Base-by-base conservation (phyloP, 768 basidiomycete genomes). In the Pleurotus tuber-regium region DNA sequence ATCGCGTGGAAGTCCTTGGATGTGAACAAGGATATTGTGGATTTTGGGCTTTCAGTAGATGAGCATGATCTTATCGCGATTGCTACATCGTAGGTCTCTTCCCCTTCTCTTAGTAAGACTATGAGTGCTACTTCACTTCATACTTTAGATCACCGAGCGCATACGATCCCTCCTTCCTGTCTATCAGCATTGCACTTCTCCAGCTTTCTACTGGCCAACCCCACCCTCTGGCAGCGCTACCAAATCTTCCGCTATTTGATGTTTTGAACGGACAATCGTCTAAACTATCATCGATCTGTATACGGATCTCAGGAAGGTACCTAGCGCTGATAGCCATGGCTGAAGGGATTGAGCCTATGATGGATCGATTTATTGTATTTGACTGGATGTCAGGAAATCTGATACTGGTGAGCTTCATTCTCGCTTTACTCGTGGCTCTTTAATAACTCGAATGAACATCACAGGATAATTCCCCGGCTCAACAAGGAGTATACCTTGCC, bases 231-330 rank as follows among this genome's bases (percentile, higher is more conserved):
- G 41, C 41, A 42, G 9, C 41, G 1, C 41, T 19, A 23, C n/a
- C 29, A 49, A 48, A 35, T 29, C 30, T 16, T 52, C 52, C 5
- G 36, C n/a, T 4, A 50, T 60, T n/a, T 38, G 14, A 38, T 23
- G 57, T 25, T 16, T 26, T 25, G 9, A 29, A n/a, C n/a, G n/a
- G n/a, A n/a, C n/a, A n/a, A n/a, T n/a, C n/a, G n/a, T n/a, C n/a
- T n/a, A n/a, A n/a, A n/a, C n/a, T n/a, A n/a, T n/a, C n/a, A n/a
- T n/a, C n/a, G n/a, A n/a, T n/a, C n/a, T n/a, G n/a, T n/a, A n/a
- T n/a, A n/a, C n/a, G 26, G 41, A 42, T 42, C 2, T 25, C 26
- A 2, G 41, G 41, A 16, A 18, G 26, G 21, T 25, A 42, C 4
- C 7, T 42, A 11, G 24, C 41, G 18, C 19, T 42, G 10, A 25